A percentile compares a stretch with the other conserved stretches of the same genome.
Conservation (phyloP, 2,329 filamentous ascomycete genomes). For the Penicillium sp. region DNA sequence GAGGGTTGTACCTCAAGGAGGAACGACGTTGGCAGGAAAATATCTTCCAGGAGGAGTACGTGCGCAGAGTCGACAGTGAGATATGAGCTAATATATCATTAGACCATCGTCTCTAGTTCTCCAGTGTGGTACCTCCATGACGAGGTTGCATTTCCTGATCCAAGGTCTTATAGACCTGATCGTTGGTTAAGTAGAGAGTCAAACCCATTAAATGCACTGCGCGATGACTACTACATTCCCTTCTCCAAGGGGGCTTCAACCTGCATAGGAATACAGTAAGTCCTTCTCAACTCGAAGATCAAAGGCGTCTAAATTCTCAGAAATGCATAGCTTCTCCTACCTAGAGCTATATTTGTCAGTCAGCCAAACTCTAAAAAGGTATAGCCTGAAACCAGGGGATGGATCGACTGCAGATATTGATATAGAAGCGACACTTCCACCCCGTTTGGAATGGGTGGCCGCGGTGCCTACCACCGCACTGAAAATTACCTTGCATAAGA, state of each 20-base stretch:
- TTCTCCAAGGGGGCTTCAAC: conserved; percentile 1
- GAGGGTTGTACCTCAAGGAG: not conserved
- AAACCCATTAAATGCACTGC: not conserved
- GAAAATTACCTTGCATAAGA: not conserved
- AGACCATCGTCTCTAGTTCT: conserved; percentile 1
- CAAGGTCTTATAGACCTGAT: not conserved
- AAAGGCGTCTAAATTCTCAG: not conserved
- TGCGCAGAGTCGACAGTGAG: not conserved
- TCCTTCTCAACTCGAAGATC: not conserved
- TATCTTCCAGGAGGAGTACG: not conserved
- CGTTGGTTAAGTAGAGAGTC: not conserved
- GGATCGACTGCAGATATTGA: not conserved
- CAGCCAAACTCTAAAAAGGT: not conserved
- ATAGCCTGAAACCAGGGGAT: not conserved
- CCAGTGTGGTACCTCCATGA: conserved; percentile 3
- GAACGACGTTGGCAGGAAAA: not conserved
- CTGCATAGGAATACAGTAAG: conserved; percentile 5
- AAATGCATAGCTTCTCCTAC: not conserved
- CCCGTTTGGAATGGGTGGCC: conserved; percentile 6
- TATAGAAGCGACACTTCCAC: not conserved
- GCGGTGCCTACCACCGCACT: not conserved
- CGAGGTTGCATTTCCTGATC: not conserved
- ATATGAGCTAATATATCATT: not conserved
- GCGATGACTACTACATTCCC: conserved; percentile 6
- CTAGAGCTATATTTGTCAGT: not conserved